phyloP scores from a whole-genome alignment of 176 grass and related monocot species.

The Triticum dicoccoides region DNA sequence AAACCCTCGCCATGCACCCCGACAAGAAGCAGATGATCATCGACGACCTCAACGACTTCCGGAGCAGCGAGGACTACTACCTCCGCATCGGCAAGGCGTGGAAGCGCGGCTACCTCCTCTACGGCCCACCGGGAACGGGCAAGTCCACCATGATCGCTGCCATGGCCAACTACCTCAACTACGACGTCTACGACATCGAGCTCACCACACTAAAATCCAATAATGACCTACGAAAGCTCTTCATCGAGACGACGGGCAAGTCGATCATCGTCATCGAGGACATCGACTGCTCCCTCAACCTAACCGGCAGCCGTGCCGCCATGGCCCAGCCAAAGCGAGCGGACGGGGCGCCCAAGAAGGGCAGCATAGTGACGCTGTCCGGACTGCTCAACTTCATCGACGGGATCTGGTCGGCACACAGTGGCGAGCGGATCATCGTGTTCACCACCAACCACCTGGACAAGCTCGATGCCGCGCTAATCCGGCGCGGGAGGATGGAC shows the following conservation, averaged over 20 bases:
- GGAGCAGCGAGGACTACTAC: too few relatives aligned
- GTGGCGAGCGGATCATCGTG: too few relatives aligned
- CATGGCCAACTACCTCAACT: constrained; percentile 44
- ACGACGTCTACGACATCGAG: constrained; percentile 8
- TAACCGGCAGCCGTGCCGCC: constrained; percentile 16
- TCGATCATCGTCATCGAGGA: constrained; percentile 92
- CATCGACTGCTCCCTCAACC: constrained; percentile 71
- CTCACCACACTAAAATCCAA: constrained; percentile 35
- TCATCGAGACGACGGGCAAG: constrained; percentile 43
- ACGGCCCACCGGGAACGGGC: constrained; percentile 47
- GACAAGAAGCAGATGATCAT: too few relatives aligned
- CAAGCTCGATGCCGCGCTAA: too few relatives aligned
- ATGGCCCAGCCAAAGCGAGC: not conserved
- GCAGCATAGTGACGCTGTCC: too few relatives aligned
- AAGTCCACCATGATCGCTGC: constrained; percentile 49
- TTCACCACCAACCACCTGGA: too few relatives aligned
- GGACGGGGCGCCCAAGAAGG: too few relatives aligned
- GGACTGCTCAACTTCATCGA: too few relatives aligned
- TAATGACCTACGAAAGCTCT: constrained; percentile 43
- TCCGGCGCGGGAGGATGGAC: too few relatives aligned
- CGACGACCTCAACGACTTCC: too few relatives aligned
- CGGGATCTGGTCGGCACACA: too few relatives aligned
- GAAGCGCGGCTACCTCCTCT: constrained; percentile 51
- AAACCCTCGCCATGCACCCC: too few relatives aligned
- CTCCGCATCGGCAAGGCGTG: constrained; percentile 37